These are phyloP conservation scores for Rubus idaeus DNA, from an alignment of 306 rosid genomes.

Conservation along the genomic window DNA sequence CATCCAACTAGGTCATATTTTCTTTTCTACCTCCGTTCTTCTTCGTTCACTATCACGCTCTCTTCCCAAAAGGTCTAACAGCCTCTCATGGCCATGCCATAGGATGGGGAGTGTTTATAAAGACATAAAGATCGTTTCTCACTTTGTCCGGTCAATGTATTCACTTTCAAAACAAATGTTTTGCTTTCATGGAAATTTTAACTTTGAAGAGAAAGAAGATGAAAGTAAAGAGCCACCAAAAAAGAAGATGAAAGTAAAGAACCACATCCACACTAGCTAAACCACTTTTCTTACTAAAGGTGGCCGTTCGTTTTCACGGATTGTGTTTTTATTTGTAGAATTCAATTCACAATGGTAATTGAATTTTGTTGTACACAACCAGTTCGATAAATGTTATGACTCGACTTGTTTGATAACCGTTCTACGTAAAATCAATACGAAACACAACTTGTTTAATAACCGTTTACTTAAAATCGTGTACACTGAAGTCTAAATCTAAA, in stretches of 20 bases:
- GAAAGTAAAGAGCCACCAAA: background rate
- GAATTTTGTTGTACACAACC: no score
- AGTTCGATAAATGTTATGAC: no score
- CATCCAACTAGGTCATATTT: conserved; percentile 12
- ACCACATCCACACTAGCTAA: background rate
- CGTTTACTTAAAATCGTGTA: no score
- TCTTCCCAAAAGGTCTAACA: conserved; percentile 1
- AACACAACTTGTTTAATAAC: no score
- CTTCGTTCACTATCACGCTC: conserved; percentile 2
- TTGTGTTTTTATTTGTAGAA: no score
- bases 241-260: conserved; percentile 3
- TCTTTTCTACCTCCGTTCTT: conserved; percentile 9
- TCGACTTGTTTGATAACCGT: no score
- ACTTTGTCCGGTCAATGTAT: conserved; percentile 9
- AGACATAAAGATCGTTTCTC: conserved; percentile 6
- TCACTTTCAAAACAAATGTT: conserved; percentile 6
- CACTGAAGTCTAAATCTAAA: no score
- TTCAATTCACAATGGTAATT: no score
- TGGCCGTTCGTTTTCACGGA: no score
- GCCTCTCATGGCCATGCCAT: background rate
- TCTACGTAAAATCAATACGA: no score
- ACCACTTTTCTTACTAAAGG: background rate
- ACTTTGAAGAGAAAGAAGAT: background rate
- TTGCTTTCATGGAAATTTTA: background rate
- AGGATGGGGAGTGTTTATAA: background rate